Percentiles rank a stretch among this genome's conserved stretches.
Conservation (phyloP, 129 eudicot species). For the Flaveria ramosissima region DNA sequence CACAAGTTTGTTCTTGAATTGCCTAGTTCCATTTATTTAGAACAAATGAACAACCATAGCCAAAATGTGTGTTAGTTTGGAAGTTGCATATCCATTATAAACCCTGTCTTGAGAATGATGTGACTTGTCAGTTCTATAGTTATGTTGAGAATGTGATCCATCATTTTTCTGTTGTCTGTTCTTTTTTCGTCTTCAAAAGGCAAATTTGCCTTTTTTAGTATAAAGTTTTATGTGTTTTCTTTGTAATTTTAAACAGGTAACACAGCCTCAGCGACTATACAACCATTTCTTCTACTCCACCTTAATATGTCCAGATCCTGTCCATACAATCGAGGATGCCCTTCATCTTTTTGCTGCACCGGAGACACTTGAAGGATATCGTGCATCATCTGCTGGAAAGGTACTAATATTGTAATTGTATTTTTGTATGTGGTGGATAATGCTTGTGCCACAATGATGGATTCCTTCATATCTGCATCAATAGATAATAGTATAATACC, state of each 20-base stretch:
- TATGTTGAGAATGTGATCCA: constrained; percentile 1
- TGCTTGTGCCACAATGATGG: constrained; percentile 1
- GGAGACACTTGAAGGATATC: constrained; percentile 83
- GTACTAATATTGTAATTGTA: constrained; percentile 30
- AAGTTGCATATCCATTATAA: neutral
- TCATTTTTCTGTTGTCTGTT: neutral
- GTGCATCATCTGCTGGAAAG: constrained; percentile 68
- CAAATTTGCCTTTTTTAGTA: neutral
- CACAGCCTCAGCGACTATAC: constrained; percentile 76
- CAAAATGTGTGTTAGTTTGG: constrained; percentile 8
- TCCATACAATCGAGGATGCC: constrained; percentile 73
- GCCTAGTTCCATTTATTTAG: neutral
- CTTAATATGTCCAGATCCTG: constrained; percentile 71
- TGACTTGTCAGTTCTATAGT: neutral
- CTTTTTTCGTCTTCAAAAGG: neutral
- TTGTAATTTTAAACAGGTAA: constrained; percentile 53
- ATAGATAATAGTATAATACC: too few species aligned
- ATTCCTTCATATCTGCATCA: constrained; percentile 1
- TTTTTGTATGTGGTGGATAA: neutral
- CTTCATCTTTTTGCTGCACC: constrained; percentile 72
- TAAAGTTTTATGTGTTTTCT: constrained; percentile 2
- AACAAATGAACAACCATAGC: constrained; percentile 1
- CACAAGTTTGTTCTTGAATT: neutral
- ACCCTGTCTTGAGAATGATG: neutral
- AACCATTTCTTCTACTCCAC: constrained; percentile 87